Evolutionary conservation across 371 early-diverging fungal species (phyloP).

Genomic region (Saksenaea vasiformis): DNA sequence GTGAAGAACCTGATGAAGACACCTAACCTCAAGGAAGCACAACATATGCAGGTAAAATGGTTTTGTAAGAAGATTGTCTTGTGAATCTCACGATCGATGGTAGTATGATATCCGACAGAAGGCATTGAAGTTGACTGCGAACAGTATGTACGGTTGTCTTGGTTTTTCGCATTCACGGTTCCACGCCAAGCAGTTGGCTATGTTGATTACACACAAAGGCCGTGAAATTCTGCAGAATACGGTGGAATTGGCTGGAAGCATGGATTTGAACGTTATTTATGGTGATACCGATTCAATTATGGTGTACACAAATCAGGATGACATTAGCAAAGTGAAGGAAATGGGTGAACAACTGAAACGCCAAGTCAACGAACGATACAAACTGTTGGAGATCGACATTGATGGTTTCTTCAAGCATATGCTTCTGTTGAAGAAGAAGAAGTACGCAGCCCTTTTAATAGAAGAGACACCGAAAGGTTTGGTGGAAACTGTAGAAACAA

Average conservation of each 20-base stretch:
- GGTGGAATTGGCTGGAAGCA: constrained; percentile 80
- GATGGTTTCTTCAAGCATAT: constrained; percentile 96
- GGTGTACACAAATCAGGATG: constrained; percentile 92
- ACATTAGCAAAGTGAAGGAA: constrained; percentile 77
- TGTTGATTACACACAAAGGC: constrained; percentile 97
- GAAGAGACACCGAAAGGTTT: constrained; percentile 64
- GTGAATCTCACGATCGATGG: background rate
- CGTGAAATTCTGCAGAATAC: constrained; percentile 98
- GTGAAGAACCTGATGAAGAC: constrained; percentile 94
- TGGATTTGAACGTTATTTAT: constrained; percentile 95
- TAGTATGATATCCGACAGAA: constrained; percentile 94
- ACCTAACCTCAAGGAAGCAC: constrained; percentile 58
- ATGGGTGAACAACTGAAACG: constrained; percentile 83
- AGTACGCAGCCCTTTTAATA: constrained; percentile 94
- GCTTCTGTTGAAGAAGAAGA: constrained; percentile 99
- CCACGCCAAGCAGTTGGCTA: constrained; percentile 98
- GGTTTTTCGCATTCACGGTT: constrained; percentile 97
- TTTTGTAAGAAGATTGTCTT: background rate
- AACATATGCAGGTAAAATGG: constrained; percentile 59
- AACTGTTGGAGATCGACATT: constrained; percentile 95
- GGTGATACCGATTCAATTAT: constrained; percentile 99
- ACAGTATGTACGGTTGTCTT: constrained; percentile 99
- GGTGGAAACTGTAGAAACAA: constrained; percentile 81
- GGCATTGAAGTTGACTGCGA: constrained; percentile 99
- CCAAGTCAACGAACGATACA: constrained; percentile 92